Evolutionary conservation across 345 rosid genomes (phyloP), one percentile per base, ranked within the genome.

Genomic region (Gossypium thurberi): DNA sequence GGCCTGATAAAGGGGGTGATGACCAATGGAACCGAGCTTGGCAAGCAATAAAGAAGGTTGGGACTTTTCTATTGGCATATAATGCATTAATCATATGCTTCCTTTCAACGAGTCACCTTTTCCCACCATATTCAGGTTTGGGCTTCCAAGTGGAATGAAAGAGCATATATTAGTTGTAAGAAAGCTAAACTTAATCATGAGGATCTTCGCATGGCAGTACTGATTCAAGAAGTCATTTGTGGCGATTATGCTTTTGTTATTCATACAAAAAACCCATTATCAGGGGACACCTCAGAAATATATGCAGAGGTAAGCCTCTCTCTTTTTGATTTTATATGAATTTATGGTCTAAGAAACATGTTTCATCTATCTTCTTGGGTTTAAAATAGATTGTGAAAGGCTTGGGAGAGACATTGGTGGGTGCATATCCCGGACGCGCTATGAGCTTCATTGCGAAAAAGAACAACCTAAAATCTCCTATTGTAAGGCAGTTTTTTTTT

Each of bases 91-190:
- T 77, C 13, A 53, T 51, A 23, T 28, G 53, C 20, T 51, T 28
- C 40, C n/a, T 47, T 66, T 47, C 48, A 13, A 47, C 4, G 11
- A 67, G 56, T 46, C 70, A 23, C 70, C 18, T 55, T 43, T 3
- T n/a, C 37, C 48, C 48, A 14, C 62, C 44, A 23, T 65, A 40
- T 61, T 15, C 65, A 78, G 85, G 85, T 82, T 51, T 84, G 87
- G 87, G 84, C 85, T 78, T 84, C 87, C 26, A 84, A 84, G 48
- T 82, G 85, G 85, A 84, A 84, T 48, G 85, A 84, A 72, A 82
- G 82, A 82, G 81, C 82, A 56, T 82, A 67, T 75, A 23, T 78
- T 55, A 82, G 84, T 76, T 75, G 82, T 57, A 76, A 53, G 79
- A 84, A 78, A 76, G 82, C 75, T 43, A 82, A 76, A 44, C 53